Conservation (phyloP, 129 eudicot species). For the Cynara cardunculus region DNA sequence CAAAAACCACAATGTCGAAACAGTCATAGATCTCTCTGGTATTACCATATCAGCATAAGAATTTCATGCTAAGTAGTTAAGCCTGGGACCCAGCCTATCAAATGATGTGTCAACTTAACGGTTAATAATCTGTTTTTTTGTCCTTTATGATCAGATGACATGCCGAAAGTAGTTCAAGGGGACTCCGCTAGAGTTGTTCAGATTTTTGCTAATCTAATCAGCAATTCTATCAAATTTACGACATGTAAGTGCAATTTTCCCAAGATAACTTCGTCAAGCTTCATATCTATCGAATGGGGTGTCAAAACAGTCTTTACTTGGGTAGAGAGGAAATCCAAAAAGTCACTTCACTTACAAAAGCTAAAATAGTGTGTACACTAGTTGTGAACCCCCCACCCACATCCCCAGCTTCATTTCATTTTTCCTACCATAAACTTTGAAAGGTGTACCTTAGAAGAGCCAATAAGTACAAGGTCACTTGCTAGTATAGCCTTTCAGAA, state of each 20-base stretch:
- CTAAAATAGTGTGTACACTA: too few species aligned
- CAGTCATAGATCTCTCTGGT: conserved; percentile 90
- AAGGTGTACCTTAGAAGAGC: too few species aligned
- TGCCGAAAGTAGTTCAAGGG: conserved; percentile 78
- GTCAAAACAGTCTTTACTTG: conserved; percentile 3
- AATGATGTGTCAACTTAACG: background rate
- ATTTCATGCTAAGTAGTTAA: background rate
- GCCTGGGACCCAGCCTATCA: background rate
- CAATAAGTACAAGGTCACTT: too few species aligned
- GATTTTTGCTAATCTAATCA: conserved; percentile 77
- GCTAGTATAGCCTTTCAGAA: too few species aligned
- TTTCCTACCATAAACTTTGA: too few species aligned
- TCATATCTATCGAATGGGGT: background rate
- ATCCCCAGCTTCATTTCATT: too few species aligned
- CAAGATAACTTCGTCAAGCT: background rate
- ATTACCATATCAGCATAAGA: conserved; percentile 10
- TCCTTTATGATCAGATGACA: conserved; percentile 59
- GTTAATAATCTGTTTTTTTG: conserved; percentile 11
- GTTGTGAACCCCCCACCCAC: too few species aligned
- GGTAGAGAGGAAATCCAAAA: background rate
- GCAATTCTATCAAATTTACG: conserved; percentile 41
- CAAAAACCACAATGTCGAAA: conserved; percentile 87
- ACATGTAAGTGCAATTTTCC: conserved; percentile 49
- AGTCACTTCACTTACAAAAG: too few species aligned
- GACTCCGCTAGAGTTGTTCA: conserved; percentile 97